phyloP scores from a whole-genome alignment of 163 green algal genomes.

The Coccomyxa subellipsoidea region DNA sequence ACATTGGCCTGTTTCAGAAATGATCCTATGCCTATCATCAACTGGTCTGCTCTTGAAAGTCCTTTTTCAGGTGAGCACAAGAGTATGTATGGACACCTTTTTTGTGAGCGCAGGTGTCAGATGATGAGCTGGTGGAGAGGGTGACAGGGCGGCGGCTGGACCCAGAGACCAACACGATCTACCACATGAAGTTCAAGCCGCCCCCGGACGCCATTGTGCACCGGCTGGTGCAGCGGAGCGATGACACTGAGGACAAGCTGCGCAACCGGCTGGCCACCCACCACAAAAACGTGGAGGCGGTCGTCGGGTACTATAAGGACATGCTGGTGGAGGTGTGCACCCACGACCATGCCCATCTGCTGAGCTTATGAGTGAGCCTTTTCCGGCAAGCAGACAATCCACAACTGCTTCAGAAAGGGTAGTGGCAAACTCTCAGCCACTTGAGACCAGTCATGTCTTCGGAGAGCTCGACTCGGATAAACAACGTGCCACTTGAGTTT shows the following conservation, averaged over 20 bases:
- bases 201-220: constrained; percentile 74
- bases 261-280: constrained; percentile 67
- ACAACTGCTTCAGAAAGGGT: too few relatives aligned
- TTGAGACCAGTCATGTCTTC: too few relatives aligned
- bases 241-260: constrained; percentile 98
- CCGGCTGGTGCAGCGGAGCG: constrained; percentile 84
- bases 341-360: too few relatives aligned
- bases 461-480: too few relatives aligned
- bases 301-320: constrained; percentile 70
- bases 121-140: constrained; percentile 91
- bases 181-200: constrained; percentile 95
- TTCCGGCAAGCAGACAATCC: too few relatives aligned
- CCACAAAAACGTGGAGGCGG: constrained; percentile 78
- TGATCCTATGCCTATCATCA: too few relatives aligned
- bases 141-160: constrained; percentile 91
- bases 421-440: too few relatives aligned
- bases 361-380: too few relatives aligned
- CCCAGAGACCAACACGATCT: constrained; percentile 95
- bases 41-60: too few relatives aligned
- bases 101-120: not conserved
- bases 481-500: too few relatives aligned
- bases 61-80: too few relatives aligned
- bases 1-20: too few relatives aligned
- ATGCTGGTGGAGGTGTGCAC: constrained; percentile 53
- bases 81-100: not conserved